Conservation (phyloP, 345 rosid genomes). For the Isatis tinctoria region DNA sequence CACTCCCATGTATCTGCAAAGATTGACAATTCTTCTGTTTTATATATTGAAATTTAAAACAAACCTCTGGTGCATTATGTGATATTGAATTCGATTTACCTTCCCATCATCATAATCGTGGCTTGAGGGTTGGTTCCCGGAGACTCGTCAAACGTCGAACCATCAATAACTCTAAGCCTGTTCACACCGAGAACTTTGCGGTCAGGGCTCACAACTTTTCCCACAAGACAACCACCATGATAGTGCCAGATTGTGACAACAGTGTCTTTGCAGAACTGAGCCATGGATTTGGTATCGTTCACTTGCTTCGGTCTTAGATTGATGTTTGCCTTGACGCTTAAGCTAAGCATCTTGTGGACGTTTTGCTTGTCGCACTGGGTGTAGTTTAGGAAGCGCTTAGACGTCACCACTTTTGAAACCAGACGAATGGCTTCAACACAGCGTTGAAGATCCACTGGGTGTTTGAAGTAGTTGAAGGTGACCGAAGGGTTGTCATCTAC, state of each 20-base stretch:
- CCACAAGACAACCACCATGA: slow-evolving; percentile 92
- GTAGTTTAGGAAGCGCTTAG: slow-evolving; percentile 58
- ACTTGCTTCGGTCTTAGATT: slow-evolving; percentile 69
- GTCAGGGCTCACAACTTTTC: slow-evolving; percentile 61
- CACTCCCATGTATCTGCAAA: slow-evolving; percentile 82
- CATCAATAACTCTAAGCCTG: slow-evolving; percentile 79
- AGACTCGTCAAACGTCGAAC: slow-evolving; percentile 67
- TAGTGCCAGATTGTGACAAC: slow-evolving; percentile 97
- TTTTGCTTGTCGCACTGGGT: slow-evolving; percentile 48
- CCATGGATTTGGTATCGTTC: slow-evolving; percentile 78
- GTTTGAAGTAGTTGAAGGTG: slow-evolving; percentile 86
- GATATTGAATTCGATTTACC: slow-evolving; percentile 43
- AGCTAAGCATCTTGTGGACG: slow-evolving; percentile 59
- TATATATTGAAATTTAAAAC: background rate
- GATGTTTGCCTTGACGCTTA: slow-evolving; percentile 67
- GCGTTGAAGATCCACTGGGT: slow-evolving; percentile 63
- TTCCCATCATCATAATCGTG: slow-evolving; percentile 97
- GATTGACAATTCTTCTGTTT: slow-evolving; percentile 13
- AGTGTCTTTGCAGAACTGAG: slow-evolving; percentile 94
- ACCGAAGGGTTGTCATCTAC: slow-evolving; percentile 79
- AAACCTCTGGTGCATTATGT: background rate
- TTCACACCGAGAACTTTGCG: slow-evolving; percentile 59
- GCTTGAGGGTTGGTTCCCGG: slow-evolving; percentile 99
- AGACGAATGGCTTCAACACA: slow-evolving; percentile 72
- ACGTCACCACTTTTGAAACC: slow-evolving; percentile 55